Base-by-base conservation (phyloP, 1,284 basidiomycete genomes). In the Golubevia sp. region DNA sequence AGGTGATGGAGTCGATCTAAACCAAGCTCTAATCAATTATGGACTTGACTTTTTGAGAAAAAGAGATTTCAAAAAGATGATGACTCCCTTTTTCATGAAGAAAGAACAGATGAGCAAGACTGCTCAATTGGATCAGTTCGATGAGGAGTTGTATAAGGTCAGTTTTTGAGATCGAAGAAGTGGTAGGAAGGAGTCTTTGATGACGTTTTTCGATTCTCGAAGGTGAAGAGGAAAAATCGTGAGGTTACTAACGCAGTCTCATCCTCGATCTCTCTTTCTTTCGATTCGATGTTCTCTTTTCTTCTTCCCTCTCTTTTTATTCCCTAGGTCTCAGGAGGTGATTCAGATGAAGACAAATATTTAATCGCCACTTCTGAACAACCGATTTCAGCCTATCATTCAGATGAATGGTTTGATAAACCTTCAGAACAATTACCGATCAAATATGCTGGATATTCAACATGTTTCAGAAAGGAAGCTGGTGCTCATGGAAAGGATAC, bases 401-500 rank as follows among this genome's bases (percentile, higher is more conserved):
- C 91, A 44, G 94, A 96, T 79, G 97, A 99, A 85, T 97, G 95
- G 91, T 95, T 99, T 84, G 95, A 98, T 82, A 89, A 89, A 82
- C 94, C 94, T 2, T 90, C 93, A 67, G 89, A 88, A 51, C 93
- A 96, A 84, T 90, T 99, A 8, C 96, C 97, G 5, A 88, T 97
- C 83, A 88, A 88, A 85, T 88, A 88, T 79, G 88, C 88, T 25
- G 88, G 88, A 34, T 89, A 89, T 84, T 89, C 88, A 77, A 99
- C 96, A n/a, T 99, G 96, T 85, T 99, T 99, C 91, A 90, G 97
- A 55, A 99, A 98, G 86, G 96, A 99, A 86, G 96, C 96, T 2
- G 97, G 96, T 55, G 92, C 93, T 3, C 93, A 94, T 52, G 97
- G 97, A 15, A 91, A 94, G 62, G 97, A 99, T 80, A 98, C 97